phyloP scores from a whole-genome alignment of 2,329 filamentous ascomycete species.

The Alternaria dauci region DNA sequence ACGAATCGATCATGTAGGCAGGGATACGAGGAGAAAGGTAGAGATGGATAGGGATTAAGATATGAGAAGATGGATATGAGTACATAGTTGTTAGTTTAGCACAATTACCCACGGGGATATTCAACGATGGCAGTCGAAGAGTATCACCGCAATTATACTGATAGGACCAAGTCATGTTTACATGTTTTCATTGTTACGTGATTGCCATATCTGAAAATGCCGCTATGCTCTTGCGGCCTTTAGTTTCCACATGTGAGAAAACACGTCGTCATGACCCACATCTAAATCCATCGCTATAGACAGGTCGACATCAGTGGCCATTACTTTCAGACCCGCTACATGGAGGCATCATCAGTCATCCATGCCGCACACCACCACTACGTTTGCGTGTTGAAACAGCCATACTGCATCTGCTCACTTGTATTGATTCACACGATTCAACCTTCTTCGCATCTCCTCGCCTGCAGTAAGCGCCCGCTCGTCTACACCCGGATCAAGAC shows the following conservation, averaged over 20 bases:
- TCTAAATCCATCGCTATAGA: background rate
- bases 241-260: background rate
- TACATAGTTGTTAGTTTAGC: background rate
- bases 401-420: background rate
- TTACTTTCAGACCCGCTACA: background rate
- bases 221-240: background rate
- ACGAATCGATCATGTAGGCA: background rate
- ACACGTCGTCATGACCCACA: background rate
- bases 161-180: background rate
- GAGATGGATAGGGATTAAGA: background rate
- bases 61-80: background rate
- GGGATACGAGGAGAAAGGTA: background rate
- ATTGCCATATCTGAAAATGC: background rate
- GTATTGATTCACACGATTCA: slow-evolving; percentile 23
- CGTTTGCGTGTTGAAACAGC: background rate
- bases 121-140: background rate
- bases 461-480: slow-evolving; percentile 31
- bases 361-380: background rate
- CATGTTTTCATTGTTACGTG: background rate
- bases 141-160: background rate
- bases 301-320: background rate
- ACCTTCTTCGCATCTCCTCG: slow-evolving; percentile 34
- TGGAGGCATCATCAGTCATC: background rate
- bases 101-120: background rate
- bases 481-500: slow-evolving; percentile 9